A percentile compares a stretch with the other conserved stretches of the same genome.
Conservation (phyloP, 768 basidiomycete species). For the Gymnopilus junonius region DNA sequence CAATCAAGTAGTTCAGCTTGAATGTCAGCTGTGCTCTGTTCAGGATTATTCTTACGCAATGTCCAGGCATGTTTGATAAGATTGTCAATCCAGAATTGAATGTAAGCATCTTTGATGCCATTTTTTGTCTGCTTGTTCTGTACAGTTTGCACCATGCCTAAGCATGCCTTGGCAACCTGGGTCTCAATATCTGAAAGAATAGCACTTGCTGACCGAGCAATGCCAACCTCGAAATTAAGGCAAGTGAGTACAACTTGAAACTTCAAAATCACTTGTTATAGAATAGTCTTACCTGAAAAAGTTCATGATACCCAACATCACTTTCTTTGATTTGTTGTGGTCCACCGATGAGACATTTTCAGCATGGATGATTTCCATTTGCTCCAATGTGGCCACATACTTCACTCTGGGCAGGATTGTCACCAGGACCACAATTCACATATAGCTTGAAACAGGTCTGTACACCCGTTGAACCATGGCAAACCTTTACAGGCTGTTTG, state of each 20-base stretch:
- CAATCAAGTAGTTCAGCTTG: conserved; percentile 29
- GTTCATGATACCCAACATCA: conserved; percentile 35
- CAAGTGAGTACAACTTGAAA: too few species aligned
- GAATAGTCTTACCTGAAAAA: conserved; percentile 38
- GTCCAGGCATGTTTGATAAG: conserved; percentile 27
- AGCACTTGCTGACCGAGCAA: conserved; percentile 21
- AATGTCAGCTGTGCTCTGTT: conserved; percentile 19
- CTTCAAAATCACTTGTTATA: too few species aligned
- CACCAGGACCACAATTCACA: conserved; percentile 11
- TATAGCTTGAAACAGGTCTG: too few species aligned
- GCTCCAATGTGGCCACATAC: conserved; percentile 42
- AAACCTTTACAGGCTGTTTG: conserved; percentile 26
- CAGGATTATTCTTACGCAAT: conserved; percentile 22
- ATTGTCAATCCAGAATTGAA: conserved; percentile 41
- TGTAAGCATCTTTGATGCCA: conserved; percentile 44
- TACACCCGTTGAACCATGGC: too few species aligned
- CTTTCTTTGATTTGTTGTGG: conserved; percentile 33
- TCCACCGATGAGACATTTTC: conserved; percentile 43
- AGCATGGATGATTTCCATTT: conserved; percentile 43
- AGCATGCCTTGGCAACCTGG: conserved; percentile 35
- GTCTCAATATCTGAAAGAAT: conserved; percentile 26
- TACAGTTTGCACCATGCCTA: conserved; percentile 33
- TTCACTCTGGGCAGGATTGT: conserved; percentile 46
- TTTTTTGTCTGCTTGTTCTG: conserved; percentile 31
- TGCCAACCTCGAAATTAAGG: conserved; percentile 31